phyloP scores from a whole-genome alignment of 2,329 filamentous ascomycete species.

The Colletotrichum echinochloae region DNA sequence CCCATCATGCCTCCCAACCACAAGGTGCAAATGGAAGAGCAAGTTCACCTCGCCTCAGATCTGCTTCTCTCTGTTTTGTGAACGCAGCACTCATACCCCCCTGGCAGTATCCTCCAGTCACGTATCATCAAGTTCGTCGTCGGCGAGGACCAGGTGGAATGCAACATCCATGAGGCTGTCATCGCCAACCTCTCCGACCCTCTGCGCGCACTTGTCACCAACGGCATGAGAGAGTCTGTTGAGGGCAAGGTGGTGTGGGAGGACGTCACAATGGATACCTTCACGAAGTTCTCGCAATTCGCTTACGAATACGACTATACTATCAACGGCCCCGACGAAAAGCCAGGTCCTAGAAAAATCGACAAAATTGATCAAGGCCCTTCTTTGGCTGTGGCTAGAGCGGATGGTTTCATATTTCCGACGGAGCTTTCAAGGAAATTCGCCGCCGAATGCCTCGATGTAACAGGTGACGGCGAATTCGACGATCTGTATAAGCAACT shows the following conservation, averaged over 20 bases:
- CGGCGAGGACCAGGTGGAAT: not conserved
- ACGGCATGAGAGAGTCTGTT: not conserved
- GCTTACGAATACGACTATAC: not conserved
- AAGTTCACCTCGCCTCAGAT: not conserved
- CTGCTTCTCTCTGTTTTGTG: accelerated
- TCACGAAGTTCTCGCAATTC: not conserved
- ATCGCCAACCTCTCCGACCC: not conserved
- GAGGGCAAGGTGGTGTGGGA: not conserved
- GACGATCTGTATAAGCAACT: too few species aligned
- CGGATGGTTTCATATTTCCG: too few species aligned
- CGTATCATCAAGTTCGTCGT: not conserved
- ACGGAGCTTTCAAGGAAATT: too few species aligned
- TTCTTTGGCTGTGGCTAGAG: too few species aligned
- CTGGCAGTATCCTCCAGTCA: not conserved
- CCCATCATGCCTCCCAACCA: not conserved
- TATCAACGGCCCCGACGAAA: not conserved
- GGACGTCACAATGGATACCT: not conserved
- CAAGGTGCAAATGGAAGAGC: not conserved
- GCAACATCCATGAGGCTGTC: not conserved
- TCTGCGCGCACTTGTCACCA: not conserved
- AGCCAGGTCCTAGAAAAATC: accelerated
- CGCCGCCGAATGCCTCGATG: not conserved
- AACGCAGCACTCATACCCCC: not conserved
- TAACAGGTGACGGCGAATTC: not conserved
- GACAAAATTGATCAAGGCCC: too few species aligned